Conservation (phyloP, 805 yeast species). For the Saccharomycopsis capsularis region DNA sequence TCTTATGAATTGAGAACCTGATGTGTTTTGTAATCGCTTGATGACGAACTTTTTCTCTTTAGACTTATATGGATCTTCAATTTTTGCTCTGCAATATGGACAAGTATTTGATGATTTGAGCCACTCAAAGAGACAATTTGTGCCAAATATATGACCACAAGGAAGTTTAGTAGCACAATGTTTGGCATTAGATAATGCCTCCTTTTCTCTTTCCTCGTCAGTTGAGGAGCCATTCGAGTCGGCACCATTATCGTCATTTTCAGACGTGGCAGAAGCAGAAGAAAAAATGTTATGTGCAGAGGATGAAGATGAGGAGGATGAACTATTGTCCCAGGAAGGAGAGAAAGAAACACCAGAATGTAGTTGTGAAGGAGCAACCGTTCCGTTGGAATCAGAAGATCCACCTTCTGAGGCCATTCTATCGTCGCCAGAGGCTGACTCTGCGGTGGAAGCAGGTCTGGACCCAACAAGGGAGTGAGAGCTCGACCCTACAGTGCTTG, state of each 20-base stretch:
- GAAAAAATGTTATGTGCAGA: too few species aligned
- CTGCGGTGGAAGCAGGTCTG: not conserved
- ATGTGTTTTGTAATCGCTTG: not conserved
- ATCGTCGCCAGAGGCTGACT: not conserved
- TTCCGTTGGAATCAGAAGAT: not conserved
- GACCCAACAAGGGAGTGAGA: not conserved
- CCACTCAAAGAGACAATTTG: slow-evolving; percentile 78
- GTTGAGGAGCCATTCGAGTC: too few species aligned
- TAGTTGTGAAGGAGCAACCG: not conserved
- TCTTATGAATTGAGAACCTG: not conserved
- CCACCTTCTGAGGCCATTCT: not conserved
- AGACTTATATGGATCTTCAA: slow-evolving; percentile 29
- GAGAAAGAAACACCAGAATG: not conserved
- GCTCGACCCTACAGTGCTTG: not conserved
- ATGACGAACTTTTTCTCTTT: not conserved
- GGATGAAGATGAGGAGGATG: too few species aligned
- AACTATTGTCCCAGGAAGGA: too few species aligned
- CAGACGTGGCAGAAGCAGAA: too few species aligned
- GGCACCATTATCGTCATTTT: too few species aligned
- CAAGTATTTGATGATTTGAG: slow-evolving; percentile 64
- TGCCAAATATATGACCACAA: slow-evolving; percentile 82
- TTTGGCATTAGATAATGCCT: not conserved
- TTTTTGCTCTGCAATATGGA: slow-evolving; percentile 70
- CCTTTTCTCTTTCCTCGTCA: not conserved
- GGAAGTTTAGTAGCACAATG: slow-evolving; percentile 73